phyloP scores from a whole-genome alignment of 2,329 filamentous ascomycete genomes.

The Colletotrichum incanum region DNA sequence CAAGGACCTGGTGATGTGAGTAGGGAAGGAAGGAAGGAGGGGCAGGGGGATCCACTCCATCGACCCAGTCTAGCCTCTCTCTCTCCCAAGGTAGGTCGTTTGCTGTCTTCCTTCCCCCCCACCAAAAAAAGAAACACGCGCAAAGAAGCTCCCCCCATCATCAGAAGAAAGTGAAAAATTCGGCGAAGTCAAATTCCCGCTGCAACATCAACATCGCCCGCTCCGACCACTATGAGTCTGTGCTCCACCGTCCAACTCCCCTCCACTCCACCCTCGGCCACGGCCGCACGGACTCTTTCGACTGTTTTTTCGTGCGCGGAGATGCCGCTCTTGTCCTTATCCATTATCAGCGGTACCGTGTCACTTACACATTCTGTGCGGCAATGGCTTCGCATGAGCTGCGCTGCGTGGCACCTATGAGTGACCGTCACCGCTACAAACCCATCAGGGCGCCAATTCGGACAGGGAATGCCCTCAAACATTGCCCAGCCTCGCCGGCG shows the following conservation, averaged over 20 bases:
- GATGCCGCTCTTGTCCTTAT: conserved; percentile 20
- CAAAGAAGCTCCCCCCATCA: not conserved
- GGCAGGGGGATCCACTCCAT: conserved; percentile 7
- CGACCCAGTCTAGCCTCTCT: conserved; percentile 18
- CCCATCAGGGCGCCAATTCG: conserved; percentile 4
- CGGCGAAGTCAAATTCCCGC: conserved; percentile 5
- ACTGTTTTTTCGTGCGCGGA: conserved; percentile 14
- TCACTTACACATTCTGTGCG: not conserved
- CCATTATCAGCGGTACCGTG: conserved; percentile 18
- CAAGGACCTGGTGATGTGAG: not conserved
- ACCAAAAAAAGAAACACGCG: not conserved
- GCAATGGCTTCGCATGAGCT: not conserved
- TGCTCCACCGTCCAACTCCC: not conserved
- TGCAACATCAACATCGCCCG: conserved; percentile 30
- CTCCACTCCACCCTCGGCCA: not conserved
- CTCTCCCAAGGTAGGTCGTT: not conserved
- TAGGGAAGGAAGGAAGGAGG: not conserved
- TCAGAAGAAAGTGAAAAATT: conserved; percentile 1
- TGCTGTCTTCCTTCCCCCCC: not conserved
- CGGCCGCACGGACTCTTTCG: conserved; percentile 21
- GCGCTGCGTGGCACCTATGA: not conserved
- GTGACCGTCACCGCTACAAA: not conserved
- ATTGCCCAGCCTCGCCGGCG: conserved; percentile 7
- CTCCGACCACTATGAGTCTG: conserved; percentile 1
- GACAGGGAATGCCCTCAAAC: conserved; percentile 35